These are phyloP conservation scores for Meira nashicola DNA, from an alignment of 1,284 basidiomycete genomes.

Conservation along the genomic window DNA sequence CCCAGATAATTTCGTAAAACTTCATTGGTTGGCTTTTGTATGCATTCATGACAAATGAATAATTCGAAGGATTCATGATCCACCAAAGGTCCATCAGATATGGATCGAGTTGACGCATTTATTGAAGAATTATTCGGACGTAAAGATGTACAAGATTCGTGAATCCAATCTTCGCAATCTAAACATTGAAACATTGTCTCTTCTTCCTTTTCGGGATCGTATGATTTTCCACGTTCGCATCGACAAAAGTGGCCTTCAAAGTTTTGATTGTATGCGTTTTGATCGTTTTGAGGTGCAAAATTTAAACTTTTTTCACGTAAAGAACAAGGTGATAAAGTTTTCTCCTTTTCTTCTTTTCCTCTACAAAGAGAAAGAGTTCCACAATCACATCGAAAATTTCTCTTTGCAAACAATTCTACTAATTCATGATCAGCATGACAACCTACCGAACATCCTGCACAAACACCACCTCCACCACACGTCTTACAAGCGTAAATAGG, in stretches of 20 bases:
- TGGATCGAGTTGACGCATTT: background rate
- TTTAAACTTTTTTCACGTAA: background rate
- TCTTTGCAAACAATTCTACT: constrained; percentile 51
- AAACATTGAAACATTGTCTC: constrained; percentile 54
- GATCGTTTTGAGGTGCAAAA: constrained; percentile 31
- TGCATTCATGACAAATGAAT: constrained; percentile 47
- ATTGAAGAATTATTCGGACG: constrained; percentile 1
- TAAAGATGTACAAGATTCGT: constrained; percentile 50
- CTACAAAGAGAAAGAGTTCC: constrained; percentile 29
- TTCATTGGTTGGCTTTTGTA: constrained; percentile 24
- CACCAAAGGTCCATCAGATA: constrained; percentile 23
- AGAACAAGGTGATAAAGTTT: constrained; percentile 5
- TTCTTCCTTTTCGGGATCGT: constrained; percentile 54
- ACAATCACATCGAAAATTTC: constrained; percentile 51
- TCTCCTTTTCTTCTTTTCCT: background rate
- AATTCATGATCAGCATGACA: constrained; percentile 54
- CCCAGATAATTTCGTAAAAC: constrained; percentile 38
- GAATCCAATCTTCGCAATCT: constrained; percentile 55
- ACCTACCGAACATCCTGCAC: constrained; percentile 53
- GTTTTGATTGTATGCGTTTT: constrained; percentile 50
- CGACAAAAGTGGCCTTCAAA: constrained; percentile 54
- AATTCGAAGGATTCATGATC: constrained; percentile 42
- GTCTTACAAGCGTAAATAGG: constrained; percentile 52
- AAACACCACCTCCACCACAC: constrained; percentile 53
- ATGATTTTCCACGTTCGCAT: constrained; percentile 49